Percentiles rank a stretch among this genome's conserved stretches.
phyloP scores from a whole-genome alignment of 2,329 filamentous ascomycete species.

The Aspergillus sp. region DNA sequence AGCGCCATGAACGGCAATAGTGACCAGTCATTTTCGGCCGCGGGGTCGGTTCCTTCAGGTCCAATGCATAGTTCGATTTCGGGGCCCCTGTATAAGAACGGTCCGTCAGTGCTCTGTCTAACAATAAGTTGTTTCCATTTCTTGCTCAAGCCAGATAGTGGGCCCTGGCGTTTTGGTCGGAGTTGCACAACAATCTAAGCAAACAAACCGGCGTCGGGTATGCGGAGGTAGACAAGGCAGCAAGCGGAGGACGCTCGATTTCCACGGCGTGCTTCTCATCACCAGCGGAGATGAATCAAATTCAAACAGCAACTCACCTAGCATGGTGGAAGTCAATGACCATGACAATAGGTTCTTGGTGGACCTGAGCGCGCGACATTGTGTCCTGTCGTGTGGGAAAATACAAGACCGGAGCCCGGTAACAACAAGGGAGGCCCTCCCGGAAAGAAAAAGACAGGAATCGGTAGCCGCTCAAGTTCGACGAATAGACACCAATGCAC shows the following conservation, averaged over 20 bases:
- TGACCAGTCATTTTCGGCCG: constrained; percentile 82
- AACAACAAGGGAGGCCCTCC: constrained; percentile 12
- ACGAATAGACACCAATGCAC: constrained; percentile 1
- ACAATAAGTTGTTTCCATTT: neutral
- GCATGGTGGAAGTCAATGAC: constrained; percentile 86
- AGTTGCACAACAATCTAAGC: neutral
- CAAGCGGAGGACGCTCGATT: neutral
- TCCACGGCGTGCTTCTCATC: neutral
- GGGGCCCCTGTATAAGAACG: constrained; percentile 61
- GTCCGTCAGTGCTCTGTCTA: neutral
- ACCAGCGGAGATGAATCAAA: neutral
- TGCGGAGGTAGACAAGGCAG: neutral
- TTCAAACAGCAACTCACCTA: constrained; percentile 33
- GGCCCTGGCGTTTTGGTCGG: neutral
- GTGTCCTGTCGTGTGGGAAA: constrained; percentile 13
- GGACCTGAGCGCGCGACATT: constrained; percentile 45
- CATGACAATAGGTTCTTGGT: constrained; percentile 65
- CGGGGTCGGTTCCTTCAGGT: constrained; percentile 73
- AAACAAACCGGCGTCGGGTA: neutral
- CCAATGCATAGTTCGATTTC: constrained; percentile 95
- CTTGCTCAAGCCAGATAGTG: neutral
- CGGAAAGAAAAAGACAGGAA: constrained; percentile 6
- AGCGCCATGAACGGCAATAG: constrained; percentile 95
- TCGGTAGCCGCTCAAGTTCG: constrained; percentile 4
- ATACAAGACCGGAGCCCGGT: constrained; percentile 4